phyloP scores from a whole-genome alignment of 148 eudicot species.

The Polygonum aviculare region DNA sequence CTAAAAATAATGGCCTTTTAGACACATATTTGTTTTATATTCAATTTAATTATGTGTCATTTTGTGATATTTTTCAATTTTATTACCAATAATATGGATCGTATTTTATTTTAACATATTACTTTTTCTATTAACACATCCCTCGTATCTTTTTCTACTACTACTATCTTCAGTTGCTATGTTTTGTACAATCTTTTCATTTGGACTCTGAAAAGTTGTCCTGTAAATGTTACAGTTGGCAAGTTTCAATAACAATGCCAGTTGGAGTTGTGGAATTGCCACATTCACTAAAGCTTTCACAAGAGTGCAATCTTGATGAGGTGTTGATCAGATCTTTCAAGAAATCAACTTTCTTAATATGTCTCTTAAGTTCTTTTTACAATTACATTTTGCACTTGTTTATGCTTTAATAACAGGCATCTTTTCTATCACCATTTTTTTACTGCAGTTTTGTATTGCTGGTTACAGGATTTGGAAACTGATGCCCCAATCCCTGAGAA shows the following conservation, averaged over 20 bases:
- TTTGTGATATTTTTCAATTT: too few species aligned
- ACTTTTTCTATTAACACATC: too few species aligned
- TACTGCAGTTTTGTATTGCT: too few species aligned
- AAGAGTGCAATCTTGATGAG: slow-evolving; percentile 35
- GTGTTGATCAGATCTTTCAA: slow-evolving; percentile 14
- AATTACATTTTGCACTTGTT: not conserved
- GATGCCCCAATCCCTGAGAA: slow-evolving; percentile 42
- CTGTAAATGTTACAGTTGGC: slow-evolving; percentile 40
- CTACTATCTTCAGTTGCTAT: not conserved
- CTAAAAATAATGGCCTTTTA: too few species aligned
- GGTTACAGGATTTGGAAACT: slow-evolving; percentile 33
- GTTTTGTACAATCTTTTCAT: not conserved
- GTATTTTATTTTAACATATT: not conserved
- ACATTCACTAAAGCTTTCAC: slow-evolving; percentile 35
- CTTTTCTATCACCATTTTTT: too few species aligned
- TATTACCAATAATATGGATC: not conserved
- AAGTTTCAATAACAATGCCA: slow-evolving; percentile 42
- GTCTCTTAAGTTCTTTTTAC: slow-evolving; percentile 6
- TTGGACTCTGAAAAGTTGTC: not conserved
- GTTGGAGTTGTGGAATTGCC: slow-evolving; percentile 32
- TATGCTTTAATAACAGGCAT: too few species aligned
- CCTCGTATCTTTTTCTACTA: not conserved
- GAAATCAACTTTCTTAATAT: not conserved
- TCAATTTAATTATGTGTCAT: too few species aligned
- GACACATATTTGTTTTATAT: too few species aligned